These are phyloP conservation scores for Glomus cerebriforme DNA, from an alignment of 192 early-diverging fungal species.

Conservation along the genomic window DNA sequence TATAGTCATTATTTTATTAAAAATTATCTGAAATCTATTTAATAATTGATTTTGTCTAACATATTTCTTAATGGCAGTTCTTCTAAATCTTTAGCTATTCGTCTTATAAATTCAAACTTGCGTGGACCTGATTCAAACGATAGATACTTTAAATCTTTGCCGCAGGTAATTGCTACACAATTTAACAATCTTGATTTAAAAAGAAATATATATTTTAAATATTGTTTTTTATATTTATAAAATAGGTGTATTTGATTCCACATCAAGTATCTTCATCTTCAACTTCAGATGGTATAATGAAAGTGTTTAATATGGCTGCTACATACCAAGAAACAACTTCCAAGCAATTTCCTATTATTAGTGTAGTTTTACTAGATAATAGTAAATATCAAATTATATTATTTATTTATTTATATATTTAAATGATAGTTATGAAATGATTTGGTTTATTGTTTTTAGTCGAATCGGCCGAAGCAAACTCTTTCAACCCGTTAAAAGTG, in stretches of 20 bases:
- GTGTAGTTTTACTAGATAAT: constrained; percentile 28
- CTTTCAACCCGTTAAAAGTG: neutral
- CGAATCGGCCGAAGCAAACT: constrained; percentile 26
- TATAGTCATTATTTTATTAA: too few relatives aligned
- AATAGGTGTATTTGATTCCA: constrained; percentile 20
- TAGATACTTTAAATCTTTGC: constrained; percentile 23
- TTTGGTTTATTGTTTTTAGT: neutral
- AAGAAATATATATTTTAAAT: too few relatives aligned
- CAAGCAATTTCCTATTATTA: constrained; percentile 1
- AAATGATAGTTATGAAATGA: too few relatives aligned
- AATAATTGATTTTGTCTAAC: too few relatives aligned
- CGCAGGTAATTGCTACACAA: too few relatives aligned
- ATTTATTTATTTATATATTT: too few relatives aligned
- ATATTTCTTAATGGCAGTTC: neutral
- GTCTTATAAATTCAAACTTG: constrained; percentile 23
- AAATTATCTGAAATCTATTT: too few relatives aligned
- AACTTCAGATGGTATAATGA: constrained; percentile 29
- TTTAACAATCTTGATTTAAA: too few relatives aligned
- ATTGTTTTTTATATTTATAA: too few relatives aligned
- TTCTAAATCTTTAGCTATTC: constrained; percentile 29
- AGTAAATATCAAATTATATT: neutral
- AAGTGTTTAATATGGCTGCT: constrained; percentile 8
- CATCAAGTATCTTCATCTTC: constrained; percentile 25
- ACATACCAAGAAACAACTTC: constrained; percentile 9
- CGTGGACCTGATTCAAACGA: constrained; percentile 24